These are phyloP conservation scores for Saturnispora diversa DNA, from an alignment of 805 yeast genomes.

Conservation along the genomic window DNA sequence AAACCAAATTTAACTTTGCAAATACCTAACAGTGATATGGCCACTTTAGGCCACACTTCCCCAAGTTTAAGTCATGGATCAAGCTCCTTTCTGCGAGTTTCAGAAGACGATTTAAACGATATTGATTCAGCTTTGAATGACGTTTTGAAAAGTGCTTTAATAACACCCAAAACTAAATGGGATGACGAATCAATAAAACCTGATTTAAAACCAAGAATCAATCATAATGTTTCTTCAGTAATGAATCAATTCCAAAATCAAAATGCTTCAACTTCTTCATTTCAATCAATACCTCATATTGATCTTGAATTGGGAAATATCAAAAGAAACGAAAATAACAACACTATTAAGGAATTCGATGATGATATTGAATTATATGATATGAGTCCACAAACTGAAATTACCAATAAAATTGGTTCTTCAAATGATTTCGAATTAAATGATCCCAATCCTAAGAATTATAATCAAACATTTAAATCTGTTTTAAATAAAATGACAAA, in stretches of 20 bases:
- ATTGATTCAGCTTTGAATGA: slow-evolving; percentile 12
- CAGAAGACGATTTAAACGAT: slow-evolving; percentile 9
- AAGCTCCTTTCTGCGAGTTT: not conserved
- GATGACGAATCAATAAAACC: not conserved
- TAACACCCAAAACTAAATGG: slow-evolving; percentile 7
- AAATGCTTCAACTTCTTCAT: not conserved
- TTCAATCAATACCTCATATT: not conserved
- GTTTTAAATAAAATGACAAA: slow-evolving; percentile 11
- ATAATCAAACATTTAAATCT: slow-evolving; percentile 14
- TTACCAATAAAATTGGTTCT: not conserved
- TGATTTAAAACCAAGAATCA: not conserved
- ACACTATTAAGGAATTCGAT: not conserved
- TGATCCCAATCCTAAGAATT: not conserved
- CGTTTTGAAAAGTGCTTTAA: slow-evolving; percentile 10
- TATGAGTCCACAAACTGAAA: not conserved
- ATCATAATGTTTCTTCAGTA: not conserved
- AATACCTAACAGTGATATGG: not conserved
- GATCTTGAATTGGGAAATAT: slow-evolving; percentile 8
- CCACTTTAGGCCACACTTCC: too few species aligned
- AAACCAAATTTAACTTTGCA: slow-evolving; percentile 1
- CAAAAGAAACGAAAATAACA: too few species aligned
- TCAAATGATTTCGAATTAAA: not conserved
- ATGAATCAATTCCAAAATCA: not conserved
- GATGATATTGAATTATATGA: slow-evolving; percentile 5
- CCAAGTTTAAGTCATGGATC: not conserved